Base-by-base conservation (phyloP, 805 yeast genomes). In the Kluyveromyces aestuarii region DNA sequence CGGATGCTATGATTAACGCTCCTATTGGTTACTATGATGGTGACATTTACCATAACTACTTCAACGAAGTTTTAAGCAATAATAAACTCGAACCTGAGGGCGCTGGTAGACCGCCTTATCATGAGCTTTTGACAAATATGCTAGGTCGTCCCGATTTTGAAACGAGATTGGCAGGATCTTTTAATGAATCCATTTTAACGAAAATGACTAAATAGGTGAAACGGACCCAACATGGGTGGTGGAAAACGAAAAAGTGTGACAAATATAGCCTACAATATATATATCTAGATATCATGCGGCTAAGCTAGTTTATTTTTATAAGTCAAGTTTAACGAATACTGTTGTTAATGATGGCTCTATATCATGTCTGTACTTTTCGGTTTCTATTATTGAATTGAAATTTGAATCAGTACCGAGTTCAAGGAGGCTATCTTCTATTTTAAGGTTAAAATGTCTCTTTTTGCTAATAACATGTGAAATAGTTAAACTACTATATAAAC, bases 1-100 rank as follows among this genome's bases (percentile, higher is more conserved):
- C 87, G 39, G 96, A 89, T 68, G 83, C 76, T 63, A 77, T 84
- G 70, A 75, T 89, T 61, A 86, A 88, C 64, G 81, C 96, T 0
- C 82, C 93, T 5, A 76, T 89, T 50, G 97, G 96, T 43, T 75
- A 73, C 49, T 82, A 76, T 67, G 81, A 85, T 57, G 96, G 96
- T 50, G 82, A 89, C 64, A 81, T 87, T 49, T 89, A 88, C 70
- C 81, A 81, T 61, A 81, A 85, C 64, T 88, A 88, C 70, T 83
- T 82, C 50, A 79, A 77, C 59, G 80, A 80, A 49, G 79, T 81
- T 16, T 61, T 70, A 45, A 63, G 64, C 13, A 71, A 77, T 52
- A 79, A 82, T 58, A 84, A 91, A 6, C 64, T 64, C 10, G 73
- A 72, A 51, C 61, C 64, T 18, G 69, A 66, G 36, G 77, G 79